These are phyloP conservation scores for Phytophthora quininea DNA, from an alignment of 352 stramenopile species.

Conservation along the genomic window DNA sequence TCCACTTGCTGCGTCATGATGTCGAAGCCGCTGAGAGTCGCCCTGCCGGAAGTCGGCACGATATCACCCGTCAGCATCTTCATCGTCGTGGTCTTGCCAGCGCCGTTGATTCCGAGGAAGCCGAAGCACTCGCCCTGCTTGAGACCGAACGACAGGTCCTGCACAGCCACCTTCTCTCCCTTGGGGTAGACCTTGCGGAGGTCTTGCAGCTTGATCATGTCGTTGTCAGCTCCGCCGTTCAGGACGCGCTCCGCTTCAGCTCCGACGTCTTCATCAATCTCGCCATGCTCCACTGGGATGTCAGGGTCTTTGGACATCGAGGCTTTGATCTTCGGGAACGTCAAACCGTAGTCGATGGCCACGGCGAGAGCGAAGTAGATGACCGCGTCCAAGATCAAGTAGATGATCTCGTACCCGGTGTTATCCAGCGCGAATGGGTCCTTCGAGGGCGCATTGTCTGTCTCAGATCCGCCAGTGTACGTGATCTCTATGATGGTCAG, in stretches of 20 bases:
- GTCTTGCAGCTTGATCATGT: slow-evolving; percentile 56
- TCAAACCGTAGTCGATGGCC: slow-evolving; percentile 66
- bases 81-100: slow-evolving; percentile 93
- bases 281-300: slow-evolving; percentile 31
- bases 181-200: slow-evolving; percentile 89
- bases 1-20: slow-evolving; percentile 65
- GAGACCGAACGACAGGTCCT: slow-evolving; percentile 80
- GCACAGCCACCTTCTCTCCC: slow-evolving; percentile 78
- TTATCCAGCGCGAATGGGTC: slow-evolving; percentile 53
- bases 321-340: slow-evolving; percentile 67
- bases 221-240: slow-evolving; percentile 37
- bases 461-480: no score
- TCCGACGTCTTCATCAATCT: slow-evolving; percentile 59
- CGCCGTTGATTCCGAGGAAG: slow-evolving; percentile 92
- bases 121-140: slow-evolving; percentile 90
- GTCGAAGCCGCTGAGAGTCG: slow-evolving; percentile 55
- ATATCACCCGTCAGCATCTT: slow-evolving; percentile 91
- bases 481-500: no score
- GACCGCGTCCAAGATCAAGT: slow-evolving; percentile 51
- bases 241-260: slow-evolving; percentile 49
- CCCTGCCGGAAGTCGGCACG: slow-evolving; percentile 24
- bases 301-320: slow-evolving; percentile 58
- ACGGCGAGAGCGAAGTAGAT: slow-evolving; percentile 48
- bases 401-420: slow-evolving; percentile 62
- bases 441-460: no score